Percentiles rank a stretch among this genome's conserved stretches.
Conservation (phyloP, 768 basidiomycete genomes). For the Tylopilus rubrobrunneus region DNA sequence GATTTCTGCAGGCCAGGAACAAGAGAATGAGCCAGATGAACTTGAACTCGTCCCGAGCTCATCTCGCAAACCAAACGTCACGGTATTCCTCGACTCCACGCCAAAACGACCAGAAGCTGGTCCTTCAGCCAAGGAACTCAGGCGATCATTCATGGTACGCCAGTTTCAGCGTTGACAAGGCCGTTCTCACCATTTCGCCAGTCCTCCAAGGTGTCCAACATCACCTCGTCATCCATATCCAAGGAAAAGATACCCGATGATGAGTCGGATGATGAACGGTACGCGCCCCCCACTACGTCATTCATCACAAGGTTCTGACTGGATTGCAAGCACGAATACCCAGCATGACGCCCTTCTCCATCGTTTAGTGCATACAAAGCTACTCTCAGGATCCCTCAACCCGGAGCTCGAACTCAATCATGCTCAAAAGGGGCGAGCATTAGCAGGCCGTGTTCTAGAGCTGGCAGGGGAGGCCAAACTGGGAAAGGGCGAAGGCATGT, state of each 20-base stretch:
- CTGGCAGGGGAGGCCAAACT: constrained; percentile 63
- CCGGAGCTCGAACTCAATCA: constrained; percentile 57
- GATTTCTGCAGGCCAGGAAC: constrained; percentile 34
- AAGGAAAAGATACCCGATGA: constrained; percentile 22
- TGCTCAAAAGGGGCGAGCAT: constrained; percentile 67
- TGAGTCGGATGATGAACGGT: constrained; percentile 59
- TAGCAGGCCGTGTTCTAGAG: constrained; percentile 76
- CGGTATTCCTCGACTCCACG: constrained; percentile 51
- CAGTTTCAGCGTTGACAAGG: neutral
- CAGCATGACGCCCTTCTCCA: constrained; percentile 80
- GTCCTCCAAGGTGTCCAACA: constrained; percentile 76
- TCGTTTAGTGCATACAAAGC: constrained; percentile 72
- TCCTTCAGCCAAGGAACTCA: constrained; percentile 38
- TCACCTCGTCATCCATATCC: constrained; percentile 34
- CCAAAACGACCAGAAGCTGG: constrained; percentile 17
- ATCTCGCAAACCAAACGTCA: constrained; percentile 40
- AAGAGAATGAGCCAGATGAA: constrained; percentile 40
- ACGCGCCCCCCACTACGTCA: constrained; percentile 4
- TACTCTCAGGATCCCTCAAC: constrained; percentile 71
- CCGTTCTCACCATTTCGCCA: constrained; percentile 25
- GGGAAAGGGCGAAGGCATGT: constrained; percentile 66
- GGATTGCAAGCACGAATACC: constrained; percentile 53
- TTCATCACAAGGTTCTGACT: neutral
- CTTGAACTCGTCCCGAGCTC: constrained; percentile 37
- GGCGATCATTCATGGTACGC: constrained; percentile 73